These are phyloP conservation scores for Urochloa ruziziensis DNA, from an alignment of 176 grass and related monocot genomes.

Conservation along the genomic window DNA sequence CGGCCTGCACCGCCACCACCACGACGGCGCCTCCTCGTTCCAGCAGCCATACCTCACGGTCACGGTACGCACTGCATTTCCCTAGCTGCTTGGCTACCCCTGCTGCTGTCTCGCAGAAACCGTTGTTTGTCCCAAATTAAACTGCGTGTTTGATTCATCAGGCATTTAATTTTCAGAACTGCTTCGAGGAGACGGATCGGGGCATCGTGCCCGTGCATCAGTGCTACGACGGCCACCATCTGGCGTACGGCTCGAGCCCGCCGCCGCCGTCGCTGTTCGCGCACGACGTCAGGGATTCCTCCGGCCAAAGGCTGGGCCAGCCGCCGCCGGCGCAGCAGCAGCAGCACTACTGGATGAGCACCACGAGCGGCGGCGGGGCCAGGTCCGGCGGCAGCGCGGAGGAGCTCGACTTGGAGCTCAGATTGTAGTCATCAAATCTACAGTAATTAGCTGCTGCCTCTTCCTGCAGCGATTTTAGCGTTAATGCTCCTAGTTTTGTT, in stretches of 20 bases:
- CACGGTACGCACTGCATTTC: not conserved
- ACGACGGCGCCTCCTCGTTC: not conserved
- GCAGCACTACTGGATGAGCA: slow-evolving; percentile 35
- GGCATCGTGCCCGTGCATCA: slow-evolving; percentile 12
- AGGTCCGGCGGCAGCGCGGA: slow-evolving; percentile 3
- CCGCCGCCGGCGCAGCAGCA: not conserved
- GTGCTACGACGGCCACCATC: slow-evolving; percentile 11
- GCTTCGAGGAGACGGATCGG: not conserved
- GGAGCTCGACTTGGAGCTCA: slow-evolving; percentile 49
- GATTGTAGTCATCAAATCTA: too few species aligned
- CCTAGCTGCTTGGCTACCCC: too few species aligned
- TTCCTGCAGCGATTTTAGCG: too few species aligned
- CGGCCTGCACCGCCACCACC: too few species aligned
- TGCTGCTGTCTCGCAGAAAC: too few species aligned
- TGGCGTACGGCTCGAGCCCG: slow-evolving; percentile 21
- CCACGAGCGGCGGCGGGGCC: slow-evolving; percentile 14
- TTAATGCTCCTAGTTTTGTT: too few species aligned
- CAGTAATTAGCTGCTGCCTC: not conserved
- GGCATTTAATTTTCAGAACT: not conserved
- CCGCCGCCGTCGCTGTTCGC: slow-evolving; percentile 17
- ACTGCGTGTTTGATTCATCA: too few species aligned
- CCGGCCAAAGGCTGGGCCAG: slow-evolving; percentile 17
- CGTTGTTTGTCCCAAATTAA: too few species aligned
- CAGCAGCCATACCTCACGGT: slow-evolving; percentile 11
- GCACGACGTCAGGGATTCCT: slow-evolving; percentile 15